Evolutionary conservation across 1,139 yeast genomes (phyloP).

Genomic region (Pichia sp.): DNA sequence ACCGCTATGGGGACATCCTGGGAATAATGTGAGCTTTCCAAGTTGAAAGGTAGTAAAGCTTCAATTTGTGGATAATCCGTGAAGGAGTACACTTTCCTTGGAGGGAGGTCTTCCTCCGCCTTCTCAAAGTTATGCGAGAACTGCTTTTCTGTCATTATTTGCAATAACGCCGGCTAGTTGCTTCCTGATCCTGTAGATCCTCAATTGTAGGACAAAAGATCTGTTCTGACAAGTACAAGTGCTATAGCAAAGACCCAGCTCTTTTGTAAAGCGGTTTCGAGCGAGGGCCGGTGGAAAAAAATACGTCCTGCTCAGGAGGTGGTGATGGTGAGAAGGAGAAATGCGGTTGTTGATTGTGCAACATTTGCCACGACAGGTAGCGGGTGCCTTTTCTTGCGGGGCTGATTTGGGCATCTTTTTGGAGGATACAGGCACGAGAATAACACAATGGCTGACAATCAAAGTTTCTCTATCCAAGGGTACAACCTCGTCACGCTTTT

Average conservation of each 20-base stretch:
- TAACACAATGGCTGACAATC: constrained; percentile 13
- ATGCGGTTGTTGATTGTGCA: not conserved
- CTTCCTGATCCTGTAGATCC: too few species aligned
- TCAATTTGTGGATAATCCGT: constrained; percentile 43
- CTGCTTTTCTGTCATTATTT: constrained; percentile 9
- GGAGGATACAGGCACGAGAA: not conserved
- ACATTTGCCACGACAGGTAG: not conserved
- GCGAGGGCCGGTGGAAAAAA: not conserved
- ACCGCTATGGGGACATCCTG: constrained; percentile 69
- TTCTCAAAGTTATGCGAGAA: constrained; percentile 16
- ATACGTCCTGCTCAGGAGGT: not conserved
- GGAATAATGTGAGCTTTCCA: constrained; percentile 35
- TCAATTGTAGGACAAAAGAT: not conserved
- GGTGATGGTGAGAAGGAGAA: not conserved
- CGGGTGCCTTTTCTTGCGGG: not conserved
- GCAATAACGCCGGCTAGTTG: not conserved
- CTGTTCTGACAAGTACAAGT: too few species aligned
- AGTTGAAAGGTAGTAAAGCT: constrained; percentile 47
- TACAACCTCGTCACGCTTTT: constrained; percentile 76
- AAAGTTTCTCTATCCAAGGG: constrained; percentile 61
- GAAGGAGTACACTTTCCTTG: constrained; percentile 46
- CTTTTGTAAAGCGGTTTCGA: not conserved
- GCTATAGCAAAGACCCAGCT: too few species aligned
- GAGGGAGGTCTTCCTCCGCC: constrained; percentile 34
- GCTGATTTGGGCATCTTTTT: not conserved